A percentile compares a stretch with the other conserved stretches of the same genome.
Conservation (phyloP, 176 grass and related monocot species). For the Bromus sterilis region DNA sequence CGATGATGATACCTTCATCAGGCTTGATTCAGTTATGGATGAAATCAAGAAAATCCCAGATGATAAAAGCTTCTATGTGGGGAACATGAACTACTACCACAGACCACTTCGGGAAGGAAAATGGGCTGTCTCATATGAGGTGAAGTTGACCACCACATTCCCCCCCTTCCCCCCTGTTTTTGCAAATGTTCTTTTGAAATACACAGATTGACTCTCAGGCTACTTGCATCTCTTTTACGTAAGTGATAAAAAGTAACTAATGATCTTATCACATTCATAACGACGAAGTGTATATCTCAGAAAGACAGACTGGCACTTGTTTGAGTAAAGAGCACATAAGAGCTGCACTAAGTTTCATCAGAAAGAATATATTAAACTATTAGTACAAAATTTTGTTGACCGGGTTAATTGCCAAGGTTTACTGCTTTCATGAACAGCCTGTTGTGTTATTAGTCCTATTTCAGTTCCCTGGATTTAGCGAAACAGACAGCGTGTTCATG, state of each 20-base stretch:
- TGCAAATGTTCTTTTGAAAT: background rate
- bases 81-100: slow-evolving; percentile 78
- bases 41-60: slow-evolving; percentile 50
- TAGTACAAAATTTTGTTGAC: background rate
- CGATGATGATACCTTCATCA: slow-evolving; percentile 68
- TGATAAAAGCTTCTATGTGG: slow-evolving; percentile 60
- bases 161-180: background rate
- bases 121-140: slow-evolving; percentile 74
- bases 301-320: background rate
- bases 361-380: background rate
- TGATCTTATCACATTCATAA: background rate
- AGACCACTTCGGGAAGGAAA: slow-evolving; percentile 61
- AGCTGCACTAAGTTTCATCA: background rate
- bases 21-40: slow-evolving; percentile 48
- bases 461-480: background rate
- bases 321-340: background rate
- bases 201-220: background rate
- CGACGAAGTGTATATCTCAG: background rate
- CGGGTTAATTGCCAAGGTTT: background rate
- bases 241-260: background rate
- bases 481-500: background rate
- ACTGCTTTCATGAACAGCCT: background rate
- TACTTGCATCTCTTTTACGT: background rate
- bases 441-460: background rate
- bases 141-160: slow-evolving; percentile 8